A percentile compares a stretch with the other conserved stretches of the same genome.
These are phyloP conservation scores for Allium cepa DNA, from an alignment of 106 monocot species.

Conservation along the genomic window DNA sequence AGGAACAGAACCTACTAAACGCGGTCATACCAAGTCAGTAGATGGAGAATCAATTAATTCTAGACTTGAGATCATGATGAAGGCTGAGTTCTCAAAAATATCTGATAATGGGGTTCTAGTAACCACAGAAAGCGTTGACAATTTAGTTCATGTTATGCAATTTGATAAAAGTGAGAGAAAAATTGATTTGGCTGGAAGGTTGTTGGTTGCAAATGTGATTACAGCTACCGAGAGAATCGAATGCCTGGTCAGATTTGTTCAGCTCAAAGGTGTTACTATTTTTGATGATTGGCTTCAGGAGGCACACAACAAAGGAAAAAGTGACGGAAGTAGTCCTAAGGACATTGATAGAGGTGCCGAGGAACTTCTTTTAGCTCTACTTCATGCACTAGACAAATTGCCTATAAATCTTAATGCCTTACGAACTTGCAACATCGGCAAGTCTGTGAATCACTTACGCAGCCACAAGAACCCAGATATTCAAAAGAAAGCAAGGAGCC, in stretches of 20 bases:
- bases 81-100: slow-evolving; percentile 60
- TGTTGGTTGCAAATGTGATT: slow-evolving; percentile 66
- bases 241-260: slow-evolving; percentile 65
- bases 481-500: slow-evolving; percentile 80
- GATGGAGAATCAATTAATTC: slow-evolving; percentile 32
- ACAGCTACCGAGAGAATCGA: slow-evolving; percentile 53
- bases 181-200: slow-evolving; percentile 40
- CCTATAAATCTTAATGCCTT: slow-evolving; percentile 88
- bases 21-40: slow-evolving; percentile 40
- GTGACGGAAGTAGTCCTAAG: slow-evolving; percentile 57
- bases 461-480: slow-evolving; percentile 77
- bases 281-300: slow-evolving; percentile 94
- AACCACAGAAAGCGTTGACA: slow-evolving; percentile 52
- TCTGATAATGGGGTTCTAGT: slow-evolving; percentile 46
- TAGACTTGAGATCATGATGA: slow-evolving; percentile 28
- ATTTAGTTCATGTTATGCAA: slow-evolving; percentile 51
- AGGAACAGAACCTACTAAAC: slow-evolving; percentile 29
- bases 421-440: slow-evolving; percentile 71
- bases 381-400: slow-evolving; percentile 80
- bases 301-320: slow-evolving; percentile 69
- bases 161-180: slow-evolving; percentile 42
- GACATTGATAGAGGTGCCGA: slow-evolving; percentile 71
- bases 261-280: slow-evolving; percentile 57
- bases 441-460: slow-evolving; percentile 87
- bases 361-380: slow-evolving; percentile 67